Percentiles rank a stretch among this genome's conserved stretches.
Conservation (phyloP, 139 green algal species). For the Tetratostichococcus sp. region DNA sequence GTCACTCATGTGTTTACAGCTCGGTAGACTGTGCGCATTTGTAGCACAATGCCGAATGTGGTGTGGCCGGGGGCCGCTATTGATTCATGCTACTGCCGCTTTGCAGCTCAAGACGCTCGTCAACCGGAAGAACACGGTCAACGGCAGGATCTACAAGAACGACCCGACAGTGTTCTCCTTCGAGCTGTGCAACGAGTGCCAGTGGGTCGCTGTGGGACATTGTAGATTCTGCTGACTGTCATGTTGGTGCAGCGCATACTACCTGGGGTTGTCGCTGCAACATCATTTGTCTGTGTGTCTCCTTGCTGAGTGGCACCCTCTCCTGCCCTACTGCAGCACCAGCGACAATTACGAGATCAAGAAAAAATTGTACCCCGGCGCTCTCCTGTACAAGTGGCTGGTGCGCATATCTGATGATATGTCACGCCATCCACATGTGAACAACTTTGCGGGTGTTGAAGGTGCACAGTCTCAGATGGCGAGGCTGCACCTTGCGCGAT, state of each 20-base stretch:
- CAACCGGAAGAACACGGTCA: slow-evolving; percentile 34
- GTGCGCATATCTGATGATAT: not conserved
- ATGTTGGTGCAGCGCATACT: not conserved
- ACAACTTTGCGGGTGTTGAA: too few relatives aligned
- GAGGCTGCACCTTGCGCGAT: too few relatives aligned
- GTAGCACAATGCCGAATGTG: too few relatives aligned
- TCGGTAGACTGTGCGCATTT: too few relatives aligned
- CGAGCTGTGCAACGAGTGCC: slow-evolving; percentile 46
- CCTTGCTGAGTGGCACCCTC: not conserved
- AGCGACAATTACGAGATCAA: not conserved
- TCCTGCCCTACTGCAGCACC: not conserved
- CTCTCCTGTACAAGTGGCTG: not conserved
- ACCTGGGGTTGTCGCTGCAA: not conserved
- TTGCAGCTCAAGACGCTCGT: slow-evolving; percentile 12
- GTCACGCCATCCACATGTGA: not conserved
- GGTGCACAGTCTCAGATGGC: too few relatives aligned
- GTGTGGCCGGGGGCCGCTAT: too few relatives aligned
- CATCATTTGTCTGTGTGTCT: not conserved
- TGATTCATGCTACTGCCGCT: too few relatives aligned
- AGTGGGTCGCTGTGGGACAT: not conserved
- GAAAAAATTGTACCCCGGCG: not conserved
- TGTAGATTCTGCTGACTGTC: not conserved
- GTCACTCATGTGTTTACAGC: too few relatives aligned
- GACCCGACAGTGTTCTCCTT: slow-evolving; percentile 39
- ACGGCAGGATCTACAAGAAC: slow-evolving; percentile 24